Conservation (phyloP, 768 basidiomycete species). For the Candolleomyces aberdarensis region DNA sequence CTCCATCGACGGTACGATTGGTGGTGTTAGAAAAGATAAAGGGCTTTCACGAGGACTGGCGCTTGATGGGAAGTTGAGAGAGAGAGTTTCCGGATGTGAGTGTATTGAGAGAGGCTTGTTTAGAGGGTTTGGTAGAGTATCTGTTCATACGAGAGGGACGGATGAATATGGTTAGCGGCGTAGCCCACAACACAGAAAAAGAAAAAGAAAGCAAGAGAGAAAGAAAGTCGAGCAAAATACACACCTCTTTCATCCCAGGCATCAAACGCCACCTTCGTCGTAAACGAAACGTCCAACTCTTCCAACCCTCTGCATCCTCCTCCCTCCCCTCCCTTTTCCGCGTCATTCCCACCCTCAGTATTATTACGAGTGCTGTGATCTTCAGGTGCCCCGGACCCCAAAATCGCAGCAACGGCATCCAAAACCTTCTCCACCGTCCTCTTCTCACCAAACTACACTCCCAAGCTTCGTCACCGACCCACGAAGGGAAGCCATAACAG, state of each 20-base stretch:
- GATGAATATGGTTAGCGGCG: too few relatives aligned
- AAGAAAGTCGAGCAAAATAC: constrained; percentile 8
- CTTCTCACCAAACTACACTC: constrained; percentile 33
- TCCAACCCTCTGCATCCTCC: constrained; percentile 18
- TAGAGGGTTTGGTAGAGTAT: constrained; percentile 38
- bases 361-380: constrained; percentile 6
- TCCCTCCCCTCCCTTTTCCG: constrained; percentile 8
- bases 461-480: constrained; percentile 27
- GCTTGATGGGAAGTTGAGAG: too few relatives aligned
- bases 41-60: too few relatives aligned
- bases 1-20: background rate
- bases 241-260: constrained; percentile 32
- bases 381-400: constrained; percentile 14
- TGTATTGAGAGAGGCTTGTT: constrained; percentile 36
- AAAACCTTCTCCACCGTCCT: constrained; percentile 45
- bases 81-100: constrained; percentile 28
- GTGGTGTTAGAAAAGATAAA: background rate
- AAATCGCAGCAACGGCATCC: too few relatives aligned
- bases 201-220: background rate
- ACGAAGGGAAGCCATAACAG: constrained; percentile 33
- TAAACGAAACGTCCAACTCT: constrained; percentile 28
- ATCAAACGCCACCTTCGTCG: constrained; percentile 11
- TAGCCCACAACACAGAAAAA: background rate
- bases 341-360: constrained; percentile 1
- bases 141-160: constrained; percentile 13